These are phyloP conservation scores for Penicillium psychrofluorescens DNA, from an alignment of 495 filamentous ascomycete genomes.

Conservation along the genomic window DNA sequence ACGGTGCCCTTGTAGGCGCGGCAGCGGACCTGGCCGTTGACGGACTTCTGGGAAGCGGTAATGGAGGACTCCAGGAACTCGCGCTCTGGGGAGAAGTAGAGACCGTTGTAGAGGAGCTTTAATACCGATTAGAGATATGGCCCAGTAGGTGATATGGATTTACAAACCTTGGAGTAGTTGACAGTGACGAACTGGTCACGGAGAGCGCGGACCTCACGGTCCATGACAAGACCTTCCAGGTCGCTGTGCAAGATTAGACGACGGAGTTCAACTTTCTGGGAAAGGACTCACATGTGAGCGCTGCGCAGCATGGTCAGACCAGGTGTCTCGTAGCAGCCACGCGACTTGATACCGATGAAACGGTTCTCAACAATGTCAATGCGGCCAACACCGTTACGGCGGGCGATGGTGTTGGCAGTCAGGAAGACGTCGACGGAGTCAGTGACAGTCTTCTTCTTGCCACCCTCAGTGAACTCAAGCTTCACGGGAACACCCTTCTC, in stretches of 20 bases:
- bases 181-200: constrained; percentile 73
- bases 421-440: constrained; percentile 76
- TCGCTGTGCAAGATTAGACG: constrained; percentile 35
- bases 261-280: background rate
- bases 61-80: constrained; percentile 72
- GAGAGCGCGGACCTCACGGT: constrained; percentile 73
- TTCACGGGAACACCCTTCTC: constrained; percentile 78
- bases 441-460: constrained; percentile 52
- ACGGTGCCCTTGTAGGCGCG: constrained; percentile 71
- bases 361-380: constrained; percentile 90
- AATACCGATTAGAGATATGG: background rate
- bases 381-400: constrained; percentile 71
- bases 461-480: constrained; percentile 49
- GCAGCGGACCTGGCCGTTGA: constrained; percentile 64
- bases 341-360: constrained; percentile 79
- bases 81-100: constrained; percentile 69
- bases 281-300: constrained; percentile 54
- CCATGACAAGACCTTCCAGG: constrained; percentile 78
- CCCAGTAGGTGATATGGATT: background rate
- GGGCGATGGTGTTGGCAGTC: constrained; percentile 69
- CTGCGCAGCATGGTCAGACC: constrained; percentile 64
- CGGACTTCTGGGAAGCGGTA: constrained; percentile 61
- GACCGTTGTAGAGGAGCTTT: constrained; percentile 66
- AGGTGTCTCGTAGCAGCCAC: constrained; percentile 87
- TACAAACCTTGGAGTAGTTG: constrained; percentile 56